Conservation (phyloP, 2,329 filamentous ascomycete genomes). For the Fusarium piperis region DNA sequence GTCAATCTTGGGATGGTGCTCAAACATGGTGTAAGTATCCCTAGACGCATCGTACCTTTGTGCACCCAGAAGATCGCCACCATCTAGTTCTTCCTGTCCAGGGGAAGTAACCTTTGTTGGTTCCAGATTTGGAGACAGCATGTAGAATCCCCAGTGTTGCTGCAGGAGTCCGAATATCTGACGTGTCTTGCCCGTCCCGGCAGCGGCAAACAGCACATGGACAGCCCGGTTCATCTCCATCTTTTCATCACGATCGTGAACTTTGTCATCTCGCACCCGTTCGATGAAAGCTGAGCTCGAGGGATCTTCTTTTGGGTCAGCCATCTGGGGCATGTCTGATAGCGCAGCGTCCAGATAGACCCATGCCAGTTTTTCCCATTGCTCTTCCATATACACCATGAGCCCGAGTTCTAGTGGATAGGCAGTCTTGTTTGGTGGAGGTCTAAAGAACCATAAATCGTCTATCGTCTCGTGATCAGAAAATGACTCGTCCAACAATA, state of each 20-base stretch:
- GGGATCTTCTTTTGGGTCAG: not conserved
- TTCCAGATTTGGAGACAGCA: not conserved
- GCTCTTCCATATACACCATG: not conserved
- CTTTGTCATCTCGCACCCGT: not conserved
- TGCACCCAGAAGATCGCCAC: not conserved
- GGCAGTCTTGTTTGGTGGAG: not conserved
- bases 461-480: not conserved
- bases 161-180: not conserved
- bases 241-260: not conserved
- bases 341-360: not conserved
- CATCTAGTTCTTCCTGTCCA: not conserved
- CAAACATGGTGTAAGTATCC: not conserved
- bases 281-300: not conserved
- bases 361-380: not conserved
- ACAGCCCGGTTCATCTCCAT: not conserved
- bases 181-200: not conserved
- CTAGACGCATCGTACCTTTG: not conserved
- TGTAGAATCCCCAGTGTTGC: not conserved
- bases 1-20: not conserved
- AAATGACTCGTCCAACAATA: not conserved
- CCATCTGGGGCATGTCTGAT: not conserved
- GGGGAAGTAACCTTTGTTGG: not conserved
- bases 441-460: not conserved
- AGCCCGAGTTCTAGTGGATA: not conserved
- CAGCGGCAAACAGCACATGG: not conserved